Evolutionary conservation across 352 stramenopile species (phyloP).

Genomic region (Thraustotheca clavata): DNA sequence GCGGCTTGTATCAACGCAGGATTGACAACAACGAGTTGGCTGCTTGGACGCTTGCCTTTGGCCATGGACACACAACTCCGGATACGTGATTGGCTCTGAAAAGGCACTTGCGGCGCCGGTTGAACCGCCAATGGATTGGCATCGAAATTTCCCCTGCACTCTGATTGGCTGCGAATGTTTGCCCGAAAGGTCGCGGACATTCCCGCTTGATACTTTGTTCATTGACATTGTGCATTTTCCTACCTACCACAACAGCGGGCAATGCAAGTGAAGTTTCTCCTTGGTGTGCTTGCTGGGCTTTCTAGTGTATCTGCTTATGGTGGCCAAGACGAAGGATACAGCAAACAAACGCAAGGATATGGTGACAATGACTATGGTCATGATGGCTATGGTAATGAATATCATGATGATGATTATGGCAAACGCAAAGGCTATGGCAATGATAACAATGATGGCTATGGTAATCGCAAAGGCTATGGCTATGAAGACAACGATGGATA

Average conservation of each 20-base stretch:
- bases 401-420: background rate
- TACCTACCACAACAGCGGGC: constrained; percentile 1
- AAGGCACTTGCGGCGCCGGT: too few species aligned
- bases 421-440: background rate
- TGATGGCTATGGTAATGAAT: background rate
- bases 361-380: background rate
- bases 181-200: background rate
- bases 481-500: background rate
- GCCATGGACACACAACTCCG: too few species aligned
- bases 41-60: background rate
- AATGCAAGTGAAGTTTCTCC: constrained; percentile 16
- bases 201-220: background rate
- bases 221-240: background rate
- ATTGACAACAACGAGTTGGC: background rate
- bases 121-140: too few species aligned
- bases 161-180: constrained; percentile 3
- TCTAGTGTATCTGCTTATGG: background rate
- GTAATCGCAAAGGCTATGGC: background rate
- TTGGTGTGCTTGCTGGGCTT: constrained; percentile 1
- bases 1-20: background rate
- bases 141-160: too few species aligned
- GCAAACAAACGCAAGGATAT: background rate
- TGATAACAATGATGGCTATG: background rate
- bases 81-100: background rate
- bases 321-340: background rate